A percentile compares a stretch with the other conserved stretches of the same genome.
Conservation (phyloP, 106 monocot species). For the Cymbidium sinense region DNA sequence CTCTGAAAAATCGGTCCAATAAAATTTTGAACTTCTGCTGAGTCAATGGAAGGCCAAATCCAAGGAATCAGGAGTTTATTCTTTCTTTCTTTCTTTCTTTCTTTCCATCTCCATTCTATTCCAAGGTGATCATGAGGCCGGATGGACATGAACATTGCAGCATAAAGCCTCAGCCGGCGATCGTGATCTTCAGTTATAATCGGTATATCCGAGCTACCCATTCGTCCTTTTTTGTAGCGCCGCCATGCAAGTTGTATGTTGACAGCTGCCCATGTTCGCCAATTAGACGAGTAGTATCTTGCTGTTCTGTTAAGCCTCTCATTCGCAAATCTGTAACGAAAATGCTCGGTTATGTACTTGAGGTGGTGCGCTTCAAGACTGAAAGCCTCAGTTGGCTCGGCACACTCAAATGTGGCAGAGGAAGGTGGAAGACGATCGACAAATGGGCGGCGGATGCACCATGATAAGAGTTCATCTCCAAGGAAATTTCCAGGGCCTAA, state of each 20-base stretch:
- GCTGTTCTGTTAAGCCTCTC: slow-evolving; percentile 83
- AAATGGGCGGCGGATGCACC: slow-evolving; percentile 92
- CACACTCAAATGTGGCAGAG: slow-evolving; percentile 62
- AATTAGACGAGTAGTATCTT: slow-evolving; percentile 81
- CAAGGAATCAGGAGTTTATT: neutral
- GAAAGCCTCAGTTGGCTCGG: slow-evolving; percentile 71
- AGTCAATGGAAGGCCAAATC: neutral
- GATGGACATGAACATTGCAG: slow-evolving; percentile 81
- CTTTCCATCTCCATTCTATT: slow-evolving; percentile 19
- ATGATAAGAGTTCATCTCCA: slow-evolving; percentile 89
- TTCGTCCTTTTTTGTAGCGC: slow-evolving; percentile 23
- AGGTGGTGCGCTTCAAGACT: slow-evolving; percentile 59
- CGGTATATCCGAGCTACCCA: neutral
- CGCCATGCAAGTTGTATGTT: slow-evolving; percentile 89
- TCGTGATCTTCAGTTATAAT: slow-evolving; percentile 23
- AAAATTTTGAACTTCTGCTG: too few relatives aligned
- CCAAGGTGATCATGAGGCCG: slow-evolving; percentile 88
- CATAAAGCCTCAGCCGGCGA: slow-evolving; percentile 53
- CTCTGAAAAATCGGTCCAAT: neutral
- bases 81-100: too few relatives aligned
- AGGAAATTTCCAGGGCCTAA: slow-evolving; percentile 76
- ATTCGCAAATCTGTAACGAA: slow-evolving; percentile 85
- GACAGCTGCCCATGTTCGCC: slow-evolving; percentile 92
- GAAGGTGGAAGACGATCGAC: slow-evolving; percentile 73
- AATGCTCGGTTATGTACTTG: slow-evolving; percentile 81